Evolutionary conservation across 352 stramenopile genomes (phyloP), one percentile per base, ranked within the genome.

Genomic region (Plasmopara viticola): DNA sequence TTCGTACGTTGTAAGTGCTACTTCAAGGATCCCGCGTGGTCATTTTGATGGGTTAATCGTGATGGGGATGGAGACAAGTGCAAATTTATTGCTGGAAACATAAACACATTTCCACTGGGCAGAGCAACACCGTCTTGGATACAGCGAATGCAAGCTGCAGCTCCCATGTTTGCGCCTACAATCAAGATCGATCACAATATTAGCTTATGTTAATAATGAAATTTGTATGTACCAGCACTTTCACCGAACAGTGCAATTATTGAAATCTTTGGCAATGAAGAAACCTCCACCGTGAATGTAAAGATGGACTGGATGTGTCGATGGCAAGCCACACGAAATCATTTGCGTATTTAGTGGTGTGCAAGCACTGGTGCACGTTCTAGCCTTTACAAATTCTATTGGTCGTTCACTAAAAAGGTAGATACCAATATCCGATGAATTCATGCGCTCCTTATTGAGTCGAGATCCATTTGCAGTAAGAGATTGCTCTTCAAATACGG

Each of bases 21-120:
- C 54, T 53, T 92, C 78, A 15, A 95, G 53, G 39, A 95, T 84
- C 12, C 82, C 68, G 8, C 83, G 81, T 17, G 86, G 86, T 95
- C 86, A 46, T 80, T 94, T 50, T 94, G 81, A 64, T 95, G 86
- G 37, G 95, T 56, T 44, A 93, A 94, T 6, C 86, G 79, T 14
- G 83, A 94, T 25, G 86, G 86, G 18, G 84, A 94, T 7, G 86
- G 84, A 50, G 82, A 92, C 46, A 94, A 56, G 56, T 94, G 83
- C 59, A 95, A 63, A 46, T 95, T 95, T 7, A 96, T 72, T 29
- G 86, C 85, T n/a, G 86, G 87, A 54, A 95, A 95, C 72, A 91
- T 91, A 48, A 95, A 72, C n/a, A 95, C 73, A 43, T 85, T 87
- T 15, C 83, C 86, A 49, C 73, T 75, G 0, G 86, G 86, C n/a